Evolutionary conservation across 2,329 filamentous ascomycete genomes (phyloP), one percentile per base, ranked within the genome.

Genomic region (Aquanectria penicillioides): DNA sequence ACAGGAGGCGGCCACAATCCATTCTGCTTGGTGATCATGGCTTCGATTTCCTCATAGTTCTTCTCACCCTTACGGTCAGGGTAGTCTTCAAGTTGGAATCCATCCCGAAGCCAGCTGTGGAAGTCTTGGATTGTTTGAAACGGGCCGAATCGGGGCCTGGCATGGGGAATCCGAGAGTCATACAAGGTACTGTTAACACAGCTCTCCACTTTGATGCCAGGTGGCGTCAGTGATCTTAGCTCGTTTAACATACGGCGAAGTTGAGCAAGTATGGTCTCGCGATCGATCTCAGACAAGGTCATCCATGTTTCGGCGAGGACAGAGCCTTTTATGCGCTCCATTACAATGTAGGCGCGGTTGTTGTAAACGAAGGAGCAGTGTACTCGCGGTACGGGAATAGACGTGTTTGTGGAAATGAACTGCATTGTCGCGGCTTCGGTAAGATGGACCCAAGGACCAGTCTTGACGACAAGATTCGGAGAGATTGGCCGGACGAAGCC

Each of bases 281-380:
- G 63, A 4, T 64, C 64, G 3, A 41, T 25, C 1, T 56, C 53
- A 0, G 68, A 62, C 0, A 66, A 10, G 5, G 25, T 22, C 20
- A n/a, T 54, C 64, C 65, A 71, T 10, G 40, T 54, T 1, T 51
- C 23, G 0, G 66, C 34, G 1, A 74, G 36, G 6, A 43, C 15
- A 10, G 54, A 15, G 11, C 74, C 75, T 2, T 59, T 61, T 6
- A 76, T 65, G 4, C 71, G 62, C 36, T 75, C 71, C 80, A 84
- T 84, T 1, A 83, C 71, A 37, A 84, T 82, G 62, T 81, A 81
- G 1, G 77, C 71, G 4, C 62, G 61, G 15, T 73, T 74, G 9
- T 74, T 72, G 50, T 75, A 69, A 2, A 71, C 50, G 47, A 83
- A 83, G 0, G 67, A 62, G 26, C 62, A 69, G 40, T 69, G 41